Evolutionary conservation across 495 filamentous ascomycete genomes (phyloP), one percentile per base, ranked within the genome.

Genomic region (Penicillium salamii): DNA sequence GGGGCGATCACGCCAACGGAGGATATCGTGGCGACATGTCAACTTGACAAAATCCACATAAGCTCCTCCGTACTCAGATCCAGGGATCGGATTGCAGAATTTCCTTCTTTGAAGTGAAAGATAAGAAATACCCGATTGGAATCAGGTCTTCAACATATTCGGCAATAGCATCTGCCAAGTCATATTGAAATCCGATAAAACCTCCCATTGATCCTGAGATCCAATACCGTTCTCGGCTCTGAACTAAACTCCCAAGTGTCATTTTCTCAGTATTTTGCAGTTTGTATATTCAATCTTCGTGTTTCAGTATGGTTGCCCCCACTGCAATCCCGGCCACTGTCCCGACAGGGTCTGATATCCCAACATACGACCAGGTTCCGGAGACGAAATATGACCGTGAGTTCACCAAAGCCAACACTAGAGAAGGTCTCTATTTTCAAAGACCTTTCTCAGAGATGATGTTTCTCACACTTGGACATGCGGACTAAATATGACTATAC

Each of bases 341-440:
- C 38, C 42, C 33, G 38, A 12, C 54, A 28, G 47, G 43, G 24
- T 21, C 17, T 44, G 40, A 49, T 44, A 58, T 69, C 29, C 67
- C 65, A 5, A 59, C 61, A 0, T 72, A 72, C 36, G 48, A 65
- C 26, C 69, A 72, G 34, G 44, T 69, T 6, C 62, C 59, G 0
- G 69, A 72, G 53, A 72, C 69, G 6, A 52, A 62, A 34, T 62
- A 57, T 52, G 69, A 72, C 28, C 52, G 69, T 72, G 52, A 52
- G 67, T 43, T 17, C 26, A 1, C 13, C 2, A 28, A 8, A 15
- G 12, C 8, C 20, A 12, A 13, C 5, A 3, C 15, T n/a, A 4
- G 23, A 26, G 23, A 26, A 26, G 8, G 23, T n/a, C n/a, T n/a
- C n/a, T n/a, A n/a, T n/a, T n/a, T n/a, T n/a, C n/a, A n/a, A n/a